Percentiles rank a stretch among this genome's conserved stretches.
These are phyloP conservation scores for Spathaspora hagerdaliae DNA, from an alignment of 805 yeast genomes.

Conservation along the genomic window DNA sequence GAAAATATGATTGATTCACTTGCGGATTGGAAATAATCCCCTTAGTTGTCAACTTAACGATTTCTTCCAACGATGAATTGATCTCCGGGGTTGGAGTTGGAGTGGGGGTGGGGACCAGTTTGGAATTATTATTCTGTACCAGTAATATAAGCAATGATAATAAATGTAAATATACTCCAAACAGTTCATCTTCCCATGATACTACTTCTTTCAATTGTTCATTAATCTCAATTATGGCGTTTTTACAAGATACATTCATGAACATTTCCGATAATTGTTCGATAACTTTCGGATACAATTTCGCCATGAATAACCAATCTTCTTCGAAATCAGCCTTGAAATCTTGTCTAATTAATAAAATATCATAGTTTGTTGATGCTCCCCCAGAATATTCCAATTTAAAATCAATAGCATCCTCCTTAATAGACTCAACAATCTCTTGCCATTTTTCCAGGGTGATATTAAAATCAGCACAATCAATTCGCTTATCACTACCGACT, in stretches of 20 bases:
- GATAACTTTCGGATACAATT: slow-evolving; percentile 15
- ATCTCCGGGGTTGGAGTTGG: background rate
- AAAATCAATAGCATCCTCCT: slow-evolving; percentile 10
- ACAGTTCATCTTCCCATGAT: background rate
- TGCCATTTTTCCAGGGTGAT: slow-evolving; percentile 13
- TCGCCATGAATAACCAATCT: slow-evolving; percentile 16
- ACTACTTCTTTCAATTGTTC: background rate
- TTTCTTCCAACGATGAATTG: slow-evolving; percentile 13
- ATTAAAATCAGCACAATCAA: slow-evolving; percentile 16
- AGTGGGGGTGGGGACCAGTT: too few species aligned
- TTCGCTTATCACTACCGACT: slow-evolving; percentile 2
- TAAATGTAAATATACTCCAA: slow-evolving; percentile 6
- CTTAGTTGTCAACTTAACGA: slow-evolving; percentile 31
- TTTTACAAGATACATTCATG: background rate
- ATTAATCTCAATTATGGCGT: background rate
- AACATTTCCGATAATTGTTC: slow-evolving; percentile 19
- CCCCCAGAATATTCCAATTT: slow-evolving; percentile 6
- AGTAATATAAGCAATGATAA: slow-evolving; percentile 2
- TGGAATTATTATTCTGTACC: slow-evolving; percentile 1
- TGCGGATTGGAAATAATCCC: slow-evolving; percentile 18
- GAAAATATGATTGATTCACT: slow-evolving; percentile 51
- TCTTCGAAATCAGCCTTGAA: slow-evolving; percentile 7
- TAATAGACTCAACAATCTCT: slow-evolving; percentile 6
- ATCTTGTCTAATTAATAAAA: slow-evolving; percentile 6
- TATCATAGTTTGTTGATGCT: slow-evolving; percentile 3